Percentiles rank a stretch among this genome's conserved stretches.
Evolutionary conservation across 306 rosid genomes (phyloP).

Genomic region (Trifolium subterraneum): DNA sequence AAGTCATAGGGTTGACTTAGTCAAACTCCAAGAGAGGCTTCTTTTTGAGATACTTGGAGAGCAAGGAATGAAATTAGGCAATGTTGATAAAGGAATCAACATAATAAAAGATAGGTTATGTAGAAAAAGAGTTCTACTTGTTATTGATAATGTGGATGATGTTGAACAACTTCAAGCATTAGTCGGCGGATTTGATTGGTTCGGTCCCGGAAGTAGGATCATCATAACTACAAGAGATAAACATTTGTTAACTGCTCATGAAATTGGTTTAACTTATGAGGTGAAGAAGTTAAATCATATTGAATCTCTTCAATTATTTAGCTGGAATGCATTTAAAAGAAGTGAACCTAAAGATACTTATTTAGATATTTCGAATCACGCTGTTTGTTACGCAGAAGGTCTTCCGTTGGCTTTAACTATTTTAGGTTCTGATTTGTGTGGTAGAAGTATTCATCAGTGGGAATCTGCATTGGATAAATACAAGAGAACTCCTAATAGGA

Average conservation of each 20-base stretch:
- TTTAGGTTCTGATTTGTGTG: slow-evolving; percentile 43
- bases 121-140: slow-evolving; percentile 32
- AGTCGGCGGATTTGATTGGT: slow-evolving; percentile 33
- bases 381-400: slow-evolving; percentile 42
- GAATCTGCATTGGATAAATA: slow-evolving; percentile 44
- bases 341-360: slow-evolving; percentile 39
- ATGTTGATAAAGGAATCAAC: slow-evolving; percentile 43
- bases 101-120: slow-evolving; percentile 38
- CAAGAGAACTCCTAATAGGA: slow-evolving; percentile 39
- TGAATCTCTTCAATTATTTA: slow-evolving; percentile 45
- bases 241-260: slow-evolving; percentile 41
- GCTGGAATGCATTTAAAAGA: slow-evolving; percentile 50
- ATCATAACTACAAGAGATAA: slow-evolving; percentile 42
- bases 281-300: slow-evolving; percentile 35
- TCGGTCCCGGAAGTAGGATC: slow-evolving; percentile 37
- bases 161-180: slow-evolving; percentile 42
- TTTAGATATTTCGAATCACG: slow-evolving; percentile 22
- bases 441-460: slow-evolving; percentile 46
- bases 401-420: slow-evolving; percentile 44
- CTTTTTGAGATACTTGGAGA: slow-evolving; percentile 47
- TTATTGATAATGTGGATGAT: slow-evolving; percentile 47
- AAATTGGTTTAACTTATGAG: slow-evolving; percentile 36
- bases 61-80: slow-evolving; percentile 30
- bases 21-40: slow-evolving; percentile 44
- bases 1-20: slow-evolving; percentile 31